Base-by-base conservation (phyloP, 805 yeast genomes). In the Saturnispora serradocipensis region DNA sequence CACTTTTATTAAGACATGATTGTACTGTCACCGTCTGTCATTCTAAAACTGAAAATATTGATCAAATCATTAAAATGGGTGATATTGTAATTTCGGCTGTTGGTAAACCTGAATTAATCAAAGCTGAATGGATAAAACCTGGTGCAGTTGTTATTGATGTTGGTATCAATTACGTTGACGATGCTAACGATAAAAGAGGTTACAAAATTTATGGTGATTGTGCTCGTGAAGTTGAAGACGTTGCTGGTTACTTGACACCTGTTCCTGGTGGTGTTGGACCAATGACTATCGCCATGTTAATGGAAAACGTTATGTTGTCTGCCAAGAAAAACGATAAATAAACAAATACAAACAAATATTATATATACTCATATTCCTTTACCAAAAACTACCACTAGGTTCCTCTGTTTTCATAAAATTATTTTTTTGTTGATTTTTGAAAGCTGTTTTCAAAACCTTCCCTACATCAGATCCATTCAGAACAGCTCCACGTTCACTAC, bases 261-360 rank as follows among this genome's bases (percentile, higher is more conserved):
- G 95, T 86, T 53, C 95, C 95, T 49, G 95, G 95, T 65, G 95
- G 95, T 58, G 95, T 86, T 57, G 95, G 95, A 49, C 95, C 95
- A 63, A 86, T 86, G 95, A 86, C 95, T 13, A 91, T 86, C 45
- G 93, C 93, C 27, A 82, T 83, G 80, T 72, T 86, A 52, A 78
- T 84, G 66, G 81, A 80, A 57, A 86, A 86, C 65, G 89, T 86
- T 28, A 71, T 81, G 38, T 68, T 73, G 51, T 84, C 90, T 48
- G 90, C 93, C 39, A 49, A 43, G 40, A 40, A 36, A 13, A 35
- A 13, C 38, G 36, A 27, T 30, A 39, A n/a, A 24, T 36, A 39
- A 16, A 47, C 28, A 15, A 40, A 8, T 16, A 11, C 38, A 27
- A 28, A 24, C 22, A 27, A 28, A 20, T 8, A 28, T 6, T 25